A percentile compares a stretch with the other conserved stretches of the same genome.
Evolutionary conservation across 192 early-diverging fungal genomes (phyloP).

Genomic region (Backusella tuberculispora): DNA sequence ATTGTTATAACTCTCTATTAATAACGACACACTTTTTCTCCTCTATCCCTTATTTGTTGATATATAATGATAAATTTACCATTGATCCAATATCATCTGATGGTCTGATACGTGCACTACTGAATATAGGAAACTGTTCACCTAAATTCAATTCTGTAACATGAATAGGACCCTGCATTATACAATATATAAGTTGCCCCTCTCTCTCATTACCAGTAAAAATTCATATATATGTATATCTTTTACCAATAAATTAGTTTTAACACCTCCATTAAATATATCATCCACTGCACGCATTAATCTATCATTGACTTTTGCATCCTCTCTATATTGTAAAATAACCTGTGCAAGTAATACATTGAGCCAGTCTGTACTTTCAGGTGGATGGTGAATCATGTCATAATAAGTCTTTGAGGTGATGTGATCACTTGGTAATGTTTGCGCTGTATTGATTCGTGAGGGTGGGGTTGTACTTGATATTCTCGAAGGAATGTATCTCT

Average conservation of each 20-base stretch:
- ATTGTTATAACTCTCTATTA: too few species aligned
- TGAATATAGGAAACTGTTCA: slow-evolving; percentile 62
- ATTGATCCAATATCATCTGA: slow-evolving; percentile 54
- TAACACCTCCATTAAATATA: slow-evolving; percentile 66
- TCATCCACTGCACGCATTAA: slow-evolving; percentile 70
- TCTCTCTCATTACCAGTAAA: slow-evolving; percentile 7
- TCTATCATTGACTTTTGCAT: slow-evolving; percentile 67
- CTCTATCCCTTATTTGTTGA: not conserved
- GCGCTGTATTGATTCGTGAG: slow-evolving; percentile 42
- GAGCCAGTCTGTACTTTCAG: slow-evolving; percentile 84
- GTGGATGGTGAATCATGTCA: slow-evolving; percentile 54
- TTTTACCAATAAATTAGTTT: slow-evolving; percentile 78
- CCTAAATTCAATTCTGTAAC: slow-evolving; percentile 59
- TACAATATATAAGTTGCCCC: not conserved
- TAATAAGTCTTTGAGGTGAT: slow-evolving; percentile 64
- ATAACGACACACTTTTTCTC: too few species aligned
- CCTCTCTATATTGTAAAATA: slow-evolving; percentile 73
- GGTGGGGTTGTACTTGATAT: slow-evolving; percentile 46
- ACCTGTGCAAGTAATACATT: slow-evolving; percentile 81
- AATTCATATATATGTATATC: too few species aligned
- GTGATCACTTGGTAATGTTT: slow-evolving; percentile 52
- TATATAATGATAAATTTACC: slow-evolving; percentile 30
- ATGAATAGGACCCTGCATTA: slow-evolving; percentile 64
- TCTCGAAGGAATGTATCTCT: slow-evolving; percentile 50
- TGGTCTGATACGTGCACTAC: slow-evolving; percentile 57